phyloP scores from a whole-genome alignment of 306 rosid genomes.

The Lablab purpureus region DNA sequence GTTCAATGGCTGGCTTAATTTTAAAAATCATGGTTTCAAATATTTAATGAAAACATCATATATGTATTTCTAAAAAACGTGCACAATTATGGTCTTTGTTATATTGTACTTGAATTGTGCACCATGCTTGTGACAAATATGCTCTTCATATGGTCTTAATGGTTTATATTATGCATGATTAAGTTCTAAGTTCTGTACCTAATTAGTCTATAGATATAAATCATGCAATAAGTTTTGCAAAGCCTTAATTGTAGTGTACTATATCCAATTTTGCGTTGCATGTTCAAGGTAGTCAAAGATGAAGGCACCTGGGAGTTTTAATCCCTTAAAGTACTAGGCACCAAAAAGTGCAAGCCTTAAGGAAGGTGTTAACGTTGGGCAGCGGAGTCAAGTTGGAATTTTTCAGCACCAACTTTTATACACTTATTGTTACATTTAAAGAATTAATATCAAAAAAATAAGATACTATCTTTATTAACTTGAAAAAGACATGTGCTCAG shows the following conservation, averaged over 20 bases:
- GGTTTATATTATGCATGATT: not conserved
- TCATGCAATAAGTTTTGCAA: not conserved
- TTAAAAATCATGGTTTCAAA: no score
- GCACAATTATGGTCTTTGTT: not conserved
- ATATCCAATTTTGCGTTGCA: not conserved
- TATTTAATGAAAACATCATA: not conserved
- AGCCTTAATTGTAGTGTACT: not conserved
- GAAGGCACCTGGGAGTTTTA: not conserved
- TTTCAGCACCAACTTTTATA: not conserved
- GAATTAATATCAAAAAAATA: not conserved
- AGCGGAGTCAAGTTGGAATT: not conserved
- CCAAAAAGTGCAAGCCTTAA: not conserved
- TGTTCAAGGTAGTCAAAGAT: conserved; percentile 30
- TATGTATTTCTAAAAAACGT: not conserved
- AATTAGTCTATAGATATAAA: not conserved
- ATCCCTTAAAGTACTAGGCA: conserved; percentile 17
- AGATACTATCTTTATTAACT: not conserved
- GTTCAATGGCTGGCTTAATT: no score
- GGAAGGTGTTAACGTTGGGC: not conserved
- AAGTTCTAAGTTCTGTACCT: not conserved
- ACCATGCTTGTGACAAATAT: not conserved
- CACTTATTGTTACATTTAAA: not conserved
- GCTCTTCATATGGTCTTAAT: not conserved
- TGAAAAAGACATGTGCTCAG: not conserved
- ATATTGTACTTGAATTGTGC: not conserved